These are phyloP conservation scores for Aspergillus heteromorphus DNA, from an alignment of 495 filamentous ascomycete species.

Conservation along the genomic window DNA sequence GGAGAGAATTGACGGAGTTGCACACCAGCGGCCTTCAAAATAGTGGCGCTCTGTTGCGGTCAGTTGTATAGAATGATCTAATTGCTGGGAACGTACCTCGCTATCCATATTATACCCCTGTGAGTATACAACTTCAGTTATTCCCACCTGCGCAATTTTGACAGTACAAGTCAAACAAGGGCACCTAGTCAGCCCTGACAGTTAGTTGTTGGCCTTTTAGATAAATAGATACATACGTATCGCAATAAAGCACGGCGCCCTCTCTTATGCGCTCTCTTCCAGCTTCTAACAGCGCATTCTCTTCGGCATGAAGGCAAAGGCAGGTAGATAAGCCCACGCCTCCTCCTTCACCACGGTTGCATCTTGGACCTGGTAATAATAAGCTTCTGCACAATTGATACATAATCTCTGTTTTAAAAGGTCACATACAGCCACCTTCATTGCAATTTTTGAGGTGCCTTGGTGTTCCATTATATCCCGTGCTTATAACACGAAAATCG, in stretches of 20 bases:
- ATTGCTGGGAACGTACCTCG: conserved; percentile 34
- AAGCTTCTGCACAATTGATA: conserved; percentile 22
- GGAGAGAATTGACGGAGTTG: conserved; percentile 74
- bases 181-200: conserved; percentile 46
- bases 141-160: conserved; percentile 94
- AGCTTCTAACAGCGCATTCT: conserved; percentile 92
- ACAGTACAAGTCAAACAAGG: conserved; percentile 98
- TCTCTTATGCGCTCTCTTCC: conserved; percentile 83
- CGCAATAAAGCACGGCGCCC: conserved; percentile 79
- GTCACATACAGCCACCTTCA: conserved; percentile 74
- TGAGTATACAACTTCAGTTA: conserved; percentile 89
- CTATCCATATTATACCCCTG: conserved; percentile 91
- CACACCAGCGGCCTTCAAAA: conserved; percentile 72
- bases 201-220: background rate
- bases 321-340: conserved; percentile 78
- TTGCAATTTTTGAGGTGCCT: conserved; percentile 82
- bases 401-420: too few relatives aligned
- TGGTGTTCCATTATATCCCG: conserved; percentile 97
- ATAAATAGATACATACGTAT: conserved; percentile 53
- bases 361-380: conserved; percentile 54
- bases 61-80: conserved; percentile 4
- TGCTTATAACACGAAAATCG: conserved; percentile 82
- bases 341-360: conserved; percentile 66
- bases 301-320: conserved; percentile 92
- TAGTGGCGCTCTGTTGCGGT: conserved; percentile 58